These are phyloP conservation scores for Vaccinium vitisidaea DNA, from an alignment of 148 eudicot species.

Conservation along the genomic window DNA sequence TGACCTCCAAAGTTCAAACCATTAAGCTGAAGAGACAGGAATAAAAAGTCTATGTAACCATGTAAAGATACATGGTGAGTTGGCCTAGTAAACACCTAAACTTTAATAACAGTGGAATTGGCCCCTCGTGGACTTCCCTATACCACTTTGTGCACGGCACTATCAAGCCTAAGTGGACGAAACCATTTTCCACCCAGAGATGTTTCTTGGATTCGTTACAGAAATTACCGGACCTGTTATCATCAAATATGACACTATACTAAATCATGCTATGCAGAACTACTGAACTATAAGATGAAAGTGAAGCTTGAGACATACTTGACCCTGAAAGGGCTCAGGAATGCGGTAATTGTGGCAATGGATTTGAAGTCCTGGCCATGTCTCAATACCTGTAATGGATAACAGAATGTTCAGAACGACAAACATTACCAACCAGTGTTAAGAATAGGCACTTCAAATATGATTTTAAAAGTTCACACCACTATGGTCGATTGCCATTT, in stretches of 20 bases:
- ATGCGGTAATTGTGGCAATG: slow-evolving; percentile 95
- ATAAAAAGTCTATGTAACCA: not conserved
- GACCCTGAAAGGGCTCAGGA: slow-evolving; percentile 68
- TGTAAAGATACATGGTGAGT: not conserved
- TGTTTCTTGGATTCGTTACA: not conserved
- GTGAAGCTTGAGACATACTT: slow-evolving; percentile 41
- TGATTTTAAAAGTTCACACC: no score
- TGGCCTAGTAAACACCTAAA: not conserved
- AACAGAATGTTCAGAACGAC: slow-evolving; percentile 1
- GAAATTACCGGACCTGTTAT: not conserved
- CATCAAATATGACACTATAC: not conserved
- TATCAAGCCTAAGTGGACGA: not conserved
- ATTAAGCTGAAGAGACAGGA: not conserved
- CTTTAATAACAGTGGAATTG: not conserved
- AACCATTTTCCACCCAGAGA: not conserved
- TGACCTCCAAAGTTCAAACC: not conserved
- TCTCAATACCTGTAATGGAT: slow-evolving; percentile 51
- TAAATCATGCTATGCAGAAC: not conserved
- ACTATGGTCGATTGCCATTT: no score
- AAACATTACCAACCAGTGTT: not conserved
- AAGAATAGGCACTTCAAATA: no score
- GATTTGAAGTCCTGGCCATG: slow-evolving; percentile 88
- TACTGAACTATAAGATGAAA: not conserved
- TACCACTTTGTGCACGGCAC: not conserved
- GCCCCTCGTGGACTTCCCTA: not conserved